Evolutionary conservation across 768 basidiomycete genomes (phyloP).

Genomic region (Tylopilus subfusipes): DNA sequence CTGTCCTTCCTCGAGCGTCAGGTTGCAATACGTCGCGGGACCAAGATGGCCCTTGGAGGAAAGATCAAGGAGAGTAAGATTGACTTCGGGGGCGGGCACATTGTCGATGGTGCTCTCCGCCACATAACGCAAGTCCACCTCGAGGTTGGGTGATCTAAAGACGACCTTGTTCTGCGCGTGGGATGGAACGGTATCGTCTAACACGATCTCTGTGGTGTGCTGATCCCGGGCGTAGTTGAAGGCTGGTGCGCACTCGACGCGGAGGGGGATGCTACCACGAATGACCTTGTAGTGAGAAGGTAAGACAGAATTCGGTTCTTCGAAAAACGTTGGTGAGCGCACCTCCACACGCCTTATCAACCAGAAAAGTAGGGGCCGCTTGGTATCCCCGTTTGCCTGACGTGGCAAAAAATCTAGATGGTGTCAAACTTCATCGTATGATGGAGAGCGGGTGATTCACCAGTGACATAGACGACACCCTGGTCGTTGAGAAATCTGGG

Average conservation of each 20-base stretch:
- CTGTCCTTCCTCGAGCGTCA: constrained; percentile 80
- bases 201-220: constrained; percentile 61
- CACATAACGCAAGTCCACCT: constrained; percentile 77
- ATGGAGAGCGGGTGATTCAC: constrained; percentile 31
- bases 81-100: constrained; percentile 48
- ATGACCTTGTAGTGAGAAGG: constrained; percentile 50
- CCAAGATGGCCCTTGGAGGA: constrained; percentile 75
- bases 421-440: constrained; percentile 4
- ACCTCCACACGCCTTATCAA: constrained; percentile 79
- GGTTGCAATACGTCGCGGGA: constrained; percentile 50
- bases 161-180: constrained; percentile 52
- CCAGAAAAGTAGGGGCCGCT: constrained; percentile 76
- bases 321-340: not conserved
- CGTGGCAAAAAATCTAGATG: constrained; percentile 75
- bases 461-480: constrained; percentile 85
- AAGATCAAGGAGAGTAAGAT: constrained; percentile 61
- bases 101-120: constrained; percentile 53
- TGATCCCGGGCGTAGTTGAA: constrained; percentile 88
- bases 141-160: constrained; percentile 56
- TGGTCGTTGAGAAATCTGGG: constrained; percentile 75
- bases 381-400: constrained; percentile 36
- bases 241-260: constrained; percentile 90
- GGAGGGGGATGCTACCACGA: constrained; percentile 74
- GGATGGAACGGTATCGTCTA: constrained; percentile 43
- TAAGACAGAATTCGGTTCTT: not conserved